Base-by-base conservation (phyloP, 176 grass and related monocot species). In the Eragrostis curvula region DNA sequence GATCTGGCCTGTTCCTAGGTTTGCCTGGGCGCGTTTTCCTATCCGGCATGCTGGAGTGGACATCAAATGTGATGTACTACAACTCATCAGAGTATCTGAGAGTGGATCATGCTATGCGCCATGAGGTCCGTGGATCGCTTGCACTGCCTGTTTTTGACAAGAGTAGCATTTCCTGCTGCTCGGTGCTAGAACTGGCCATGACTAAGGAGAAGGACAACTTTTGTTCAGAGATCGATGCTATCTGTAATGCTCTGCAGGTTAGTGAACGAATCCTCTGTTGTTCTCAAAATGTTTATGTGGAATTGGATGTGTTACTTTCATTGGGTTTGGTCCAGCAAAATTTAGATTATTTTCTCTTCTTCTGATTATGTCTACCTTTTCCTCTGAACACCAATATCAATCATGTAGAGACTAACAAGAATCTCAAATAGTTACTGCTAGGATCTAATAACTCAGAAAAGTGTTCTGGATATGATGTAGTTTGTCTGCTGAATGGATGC, bases 21-120 rank as follows among this genome's bases (percentile, higher is more conserved):
- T 77, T 93, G 76, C 91, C 91, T 0, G 91, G 91, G 8, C 81
- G 91, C 25, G 91, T 93, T 17, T 93, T 82, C 81, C 85, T 85
- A 17, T 85, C 84, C 12, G 71, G 85, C 15, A 64, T 87, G 77
- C 87, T 81, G 7, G 91, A 93, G 51, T 93, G 91, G 91, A 88
- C 91, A 44, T 87, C 91, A 3, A 90, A 87, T 73, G 81, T 93
- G 9, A 39, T 84, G 61, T 93, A 90, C 70, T 93, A 93, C 66
- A 82, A 36, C 11, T 48, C 55, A 30, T 68, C 68, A 0, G 91
- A 93, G 77, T 93, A 88, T 60, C 78, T 93, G 52, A 93, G 91
- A 61, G n/a, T 81, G 25, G 82, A 93, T 12, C 75, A 93, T 49
- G 91, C 91, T n/a, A 24, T 73, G 42, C 86, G 53, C 45, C 85